Evolutionary conservation across 345 rosid genomes (phyloP), one percentile per base, ranked within the genome.

Genomic region (Gossypium arboreum): DNA sequence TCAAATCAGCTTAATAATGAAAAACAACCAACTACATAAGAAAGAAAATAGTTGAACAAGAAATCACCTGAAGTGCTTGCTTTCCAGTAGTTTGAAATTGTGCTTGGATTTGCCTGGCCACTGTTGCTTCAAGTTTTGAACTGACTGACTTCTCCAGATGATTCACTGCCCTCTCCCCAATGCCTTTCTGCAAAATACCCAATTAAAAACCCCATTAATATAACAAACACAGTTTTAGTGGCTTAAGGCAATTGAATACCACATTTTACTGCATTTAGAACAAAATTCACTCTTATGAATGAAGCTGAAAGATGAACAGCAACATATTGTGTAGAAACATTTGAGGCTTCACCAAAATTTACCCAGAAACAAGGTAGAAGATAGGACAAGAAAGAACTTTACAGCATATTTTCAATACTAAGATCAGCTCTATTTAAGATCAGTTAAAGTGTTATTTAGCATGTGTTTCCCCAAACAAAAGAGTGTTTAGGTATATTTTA

Each of bases 31-130:
- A 68, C 15, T 7, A 18, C 25, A 56, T 18, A 56, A 34, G 20
- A 25, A 9, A 50, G 9, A 50, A 3, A 15, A 68, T 50, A 15
- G 9, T 24, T 24, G n/a, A 25, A 69, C 17, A 47, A 47, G 39
- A 47, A 47, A 64, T 67, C 79, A 86, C 96, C 96, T 91, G 93
- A 39, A 91, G 93, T 62, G 90, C 90, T 79, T 87, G 96, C 83
- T 83, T 91, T 64, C 96, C 93, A 73, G 88, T 84, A 78, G 91
- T 89, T 77, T 86, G 93, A 79, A 91, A 89, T 77, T 87, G 96
- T 29, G 86, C 79, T 79, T 91, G 96, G 56, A 91, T 91, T 85
- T 89, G 96, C 84, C 90, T 81, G 59, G 90, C 85, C 47, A 89
- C 80, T 4, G 86, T 82, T 66, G 86, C 85, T 81, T 91, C 93